Conservation (phyloP, 1,284 basidiomycete genomes). For the Cutaneotrichosporon sp. region DNA sequence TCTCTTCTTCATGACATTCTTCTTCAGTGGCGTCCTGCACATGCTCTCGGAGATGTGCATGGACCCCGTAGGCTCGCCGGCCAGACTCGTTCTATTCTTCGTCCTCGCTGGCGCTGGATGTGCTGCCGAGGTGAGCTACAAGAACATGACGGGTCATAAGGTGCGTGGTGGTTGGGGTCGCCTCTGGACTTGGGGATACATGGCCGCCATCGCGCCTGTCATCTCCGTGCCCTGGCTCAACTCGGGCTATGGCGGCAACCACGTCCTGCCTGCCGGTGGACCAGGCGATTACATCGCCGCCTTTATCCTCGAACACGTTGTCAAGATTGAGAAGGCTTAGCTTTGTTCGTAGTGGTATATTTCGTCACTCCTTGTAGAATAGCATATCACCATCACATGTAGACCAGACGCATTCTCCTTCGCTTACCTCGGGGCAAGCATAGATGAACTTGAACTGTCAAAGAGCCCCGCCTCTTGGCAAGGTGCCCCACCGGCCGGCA, state of each 20-base stretch:
- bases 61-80: slow-evolving; percentile 26
- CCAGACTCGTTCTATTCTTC: slow-evolving; percentile 39
- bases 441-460: background rate
- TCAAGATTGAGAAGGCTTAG: background rate
- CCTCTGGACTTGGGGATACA: slow-evolving; percentile 33
- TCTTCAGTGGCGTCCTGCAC: slow-evolving; percentile 45
- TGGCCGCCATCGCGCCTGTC: background rate
- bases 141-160: slow-evolving; percentile 28
- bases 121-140: slow-evolving; percentile 19
- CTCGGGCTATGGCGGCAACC: background rate
- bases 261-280: background rate
- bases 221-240: background rate
- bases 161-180: slow-evolving; percentile 43
- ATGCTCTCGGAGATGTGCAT: slow-evolving; percentile 42
- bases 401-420: background rate
- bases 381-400: background rate
- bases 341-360: background rate
- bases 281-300: background rate
- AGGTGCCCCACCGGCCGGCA: background rate
- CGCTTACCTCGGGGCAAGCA: too few relatives aligned
- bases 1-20: slow-evolving; percentile 37
- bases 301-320: background rate
- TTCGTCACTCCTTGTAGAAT: background rate
- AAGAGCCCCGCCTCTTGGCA: too few relatives aligned
- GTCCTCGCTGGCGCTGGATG: slow-evolving; percentile 39